Evolutionary conservation across 768 basidiomycete genomes (phyloP).

Genomic region (Amanita muscaria): DNA sequence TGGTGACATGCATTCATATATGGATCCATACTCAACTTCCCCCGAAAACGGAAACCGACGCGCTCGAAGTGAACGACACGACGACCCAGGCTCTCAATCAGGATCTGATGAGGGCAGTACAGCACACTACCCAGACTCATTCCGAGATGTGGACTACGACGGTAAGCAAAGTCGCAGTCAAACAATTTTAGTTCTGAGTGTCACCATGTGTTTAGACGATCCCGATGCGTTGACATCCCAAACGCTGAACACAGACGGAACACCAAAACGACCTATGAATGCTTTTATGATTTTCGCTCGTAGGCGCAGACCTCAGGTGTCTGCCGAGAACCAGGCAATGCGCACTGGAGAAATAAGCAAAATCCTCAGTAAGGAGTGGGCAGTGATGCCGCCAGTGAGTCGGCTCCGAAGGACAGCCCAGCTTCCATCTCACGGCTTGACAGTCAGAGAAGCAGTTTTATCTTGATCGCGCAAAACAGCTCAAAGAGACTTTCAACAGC

Average conservation of each 20-base stretch:
- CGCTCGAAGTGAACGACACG: conserved; percentile 23
- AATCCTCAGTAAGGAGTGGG: conserved; percentile 83
- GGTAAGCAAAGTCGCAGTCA: conserved; percentile 24
- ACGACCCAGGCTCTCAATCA: conserved; percentile 43
- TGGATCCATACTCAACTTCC: conserved; percentile 9
- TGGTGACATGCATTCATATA: conserved; percentile 15
- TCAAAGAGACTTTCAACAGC: conserved; percentile 80
- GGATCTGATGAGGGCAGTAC: conserved; percentile 49
- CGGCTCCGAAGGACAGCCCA: no score
- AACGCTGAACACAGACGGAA: conserved; percentile 78
- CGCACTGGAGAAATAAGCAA: conserved; percentile 88
- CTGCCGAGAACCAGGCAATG: conserved; percentile 83
- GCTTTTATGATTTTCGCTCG: conserved; percentile 93
- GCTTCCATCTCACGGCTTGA: conserved; percentile 5
- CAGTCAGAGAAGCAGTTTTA: conserved; percentile 83
- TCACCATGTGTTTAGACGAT: conserved; percentile 17
- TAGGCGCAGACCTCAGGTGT: conserved; percentile 72
- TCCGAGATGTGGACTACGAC: conserved; percentile 38
- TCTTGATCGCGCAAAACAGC: conserved; percentile 74
- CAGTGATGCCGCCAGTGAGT: conserved; percentile 63
- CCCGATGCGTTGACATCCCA: conserved; percentile 57
- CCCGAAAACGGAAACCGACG: conserved; percentile 19
- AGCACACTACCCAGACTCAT: conserved; percentile 24
- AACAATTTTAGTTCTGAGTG: neutral
- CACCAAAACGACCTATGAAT: conserved; percentile 88